Evolutionary conservation across 768 basidiomycete genomes (phyloP).

Genomic region (Holtermannia corniformis): DNA sequence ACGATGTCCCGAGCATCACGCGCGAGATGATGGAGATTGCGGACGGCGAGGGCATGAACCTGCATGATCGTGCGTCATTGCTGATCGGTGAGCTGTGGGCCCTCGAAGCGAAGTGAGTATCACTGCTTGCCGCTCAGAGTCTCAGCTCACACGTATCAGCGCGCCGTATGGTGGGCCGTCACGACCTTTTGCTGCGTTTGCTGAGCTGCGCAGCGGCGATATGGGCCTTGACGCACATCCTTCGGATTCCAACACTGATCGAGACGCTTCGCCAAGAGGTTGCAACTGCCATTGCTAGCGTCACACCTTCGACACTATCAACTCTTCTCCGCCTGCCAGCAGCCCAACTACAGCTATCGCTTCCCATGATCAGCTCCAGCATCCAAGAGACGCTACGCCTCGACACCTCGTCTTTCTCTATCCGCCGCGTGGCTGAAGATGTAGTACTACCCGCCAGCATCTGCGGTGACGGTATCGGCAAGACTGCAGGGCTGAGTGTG

Average conservation of each 20-base stretch:
- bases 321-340: constrained; percentile 13
- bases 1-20: constrained; percentile 7
- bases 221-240: constrained; percentile 16
- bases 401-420: constrained; percentile 12
- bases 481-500: constrained; percentile 5
- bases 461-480: not conserved
- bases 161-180: constrained; percentile 14
- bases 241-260: constrained; percentile 13
- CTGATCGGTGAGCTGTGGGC: constrained; percentile 19
- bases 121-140: not conserved
- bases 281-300: not conserved
- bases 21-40: constrained; percentile 3
- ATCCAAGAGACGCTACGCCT: constrained; percentile 23
- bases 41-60: constrained; percentile 14
- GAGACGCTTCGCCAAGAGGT: constrained; percentile 8
- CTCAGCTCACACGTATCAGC: not conserved
- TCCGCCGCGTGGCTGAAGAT: constrained; percentile 13
- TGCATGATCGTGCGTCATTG: constrained; percentile 7
- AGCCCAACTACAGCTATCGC: constrained; percentile 3
- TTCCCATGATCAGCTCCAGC: constrained; percentile 10
- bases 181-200: not conserved
- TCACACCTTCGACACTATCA: constrained; percentile 12
- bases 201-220: constrained; percentile 9
- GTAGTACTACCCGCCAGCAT: constrained; percentile 8
- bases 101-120: constrained; percentile 13